Evolutionary conservation across 176 grass and related monocot species (phyloP).

Genomic region (Calamus simplicifolius): DNA sequence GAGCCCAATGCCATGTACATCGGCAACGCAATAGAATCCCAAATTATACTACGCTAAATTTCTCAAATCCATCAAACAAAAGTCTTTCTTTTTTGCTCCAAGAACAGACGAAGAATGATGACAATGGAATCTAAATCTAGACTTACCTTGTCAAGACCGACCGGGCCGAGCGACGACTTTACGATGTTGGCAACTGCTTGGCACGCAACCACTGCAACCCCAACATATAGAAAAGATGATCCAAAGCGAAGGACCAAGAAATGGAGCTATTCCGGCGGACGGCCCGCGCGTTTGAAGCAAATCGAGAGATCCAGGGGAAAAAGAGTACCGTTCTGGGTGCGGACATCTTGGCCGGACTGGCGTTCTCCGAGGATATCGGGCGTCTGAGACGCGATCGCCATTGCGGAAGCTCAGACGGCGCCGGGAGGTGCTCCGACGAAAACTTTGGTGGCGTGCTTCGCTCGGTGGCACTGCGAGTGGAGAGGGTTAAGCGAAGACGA

Average conservation of each 20-base stretch:
- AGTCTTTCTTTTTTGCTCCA: no score
- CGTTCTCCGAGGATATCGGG: conserved; percentile 86
- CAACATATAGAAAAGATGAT: background rate
- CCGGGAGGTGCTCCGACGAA: background rate
- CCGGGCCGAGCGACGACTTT: conserved; percentile 79
- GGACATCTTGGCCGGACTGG: conserved; percentile 88
- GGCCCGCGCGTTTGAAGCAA: no score
- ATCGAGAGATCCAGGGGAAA: background rate
- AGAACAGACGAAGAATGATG: no score
- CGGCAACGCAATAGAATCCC: no score
- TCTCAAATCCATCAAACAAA: no score
- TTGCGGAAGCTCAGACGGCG: conserved; percentile 1
- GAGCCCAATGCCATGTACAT: no score
- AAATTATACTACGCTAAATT: no score
- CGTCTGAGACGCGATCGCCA: conserved; percentile 51
- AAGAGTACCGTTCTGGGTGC: conserved; percentile 73
- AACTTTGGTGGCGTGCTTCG: background rate
- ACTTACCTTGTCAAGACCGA: conserved; percentile 86
- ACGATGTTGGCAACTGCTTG: conserved; percentile 90
- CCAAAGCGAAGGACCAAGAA: no score
- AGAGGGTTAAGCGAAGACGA: no score
- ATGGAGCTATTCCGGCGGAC: no score
- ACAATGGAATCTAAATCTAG: background rate
- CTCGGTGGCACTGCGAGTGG: no score
- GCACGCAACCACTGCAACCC: conserved; percentile 63